A percentile compares a stretch with the other conserved stretches of the same genome.
Conservation (phyloP, 371 early-diverging fungal genomes). For the Mortierella sp. region DNA sequence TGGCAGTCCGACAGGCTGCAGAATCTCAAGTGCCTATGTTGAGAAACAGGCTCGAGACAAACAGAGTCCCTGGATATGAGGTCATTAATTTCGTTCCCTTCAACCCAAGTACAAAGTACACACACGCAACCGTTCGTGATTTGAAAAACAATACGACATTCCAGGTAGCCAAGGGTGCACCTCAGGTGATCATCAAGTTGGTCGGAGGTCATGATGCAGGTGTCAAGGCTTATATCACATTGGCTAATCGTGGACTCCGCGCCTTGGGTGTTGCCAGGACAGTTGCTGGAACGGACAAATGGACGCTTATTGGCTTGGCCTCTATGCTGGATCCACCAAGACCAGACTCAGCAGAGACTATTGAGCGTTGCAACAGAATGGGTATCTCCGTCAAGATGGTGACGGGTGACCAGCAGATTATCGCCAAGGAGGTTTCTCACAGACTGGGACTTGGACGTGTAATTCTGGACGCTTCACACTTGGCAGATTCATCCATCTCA, state of each 20-base stretch:
- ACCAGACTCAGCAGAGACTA: constrained; percentile 78
- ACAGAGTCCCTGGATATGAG: constrained; percentile 84
- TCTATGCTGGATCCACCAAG: constrained; percentile 93
- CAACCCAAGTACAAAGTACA: constrained; percentile 88
- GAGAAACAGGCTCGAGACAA: constrained; percentile 64
- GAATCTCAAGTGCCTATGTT: constrained; percentile 73
- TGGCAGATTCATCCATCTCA: constrained; percentile 65
- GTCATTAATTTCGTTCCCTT: constrained; percentile 86
- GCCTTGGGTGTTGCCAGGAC: constrained; percentile 92
- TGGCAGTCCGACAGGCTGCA: constrained; percentile 85
- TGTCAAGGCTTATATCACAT: constrained; percentile 70
- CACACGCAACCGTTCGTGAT: constrained; percentile 84
- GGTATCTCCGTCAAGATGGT: constrained; percentile 87
- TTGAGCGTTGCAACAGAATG: constrained; percentile 71
- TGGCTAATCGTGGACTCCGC: constrained; percentile 88
- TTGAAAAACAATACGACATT: constrained; percentile 74
- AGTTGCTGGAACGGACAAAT: constrained; percentile 72
- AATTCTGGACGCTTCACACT: constrained; percentile 74
- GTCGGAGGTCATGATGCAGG: constrained; percentile 84
- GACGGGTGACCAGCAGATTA: constrained; percentile 85
- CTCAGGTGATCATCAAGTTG: constrained; percentile 87
- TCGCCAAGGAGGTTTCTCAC: constrained; percentile 85
- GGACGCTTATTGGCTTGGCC: constrained; percentile 72
- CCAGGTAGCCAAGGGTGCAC: constrained; percentile 91
- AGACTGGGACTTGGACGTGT: constrained; percentile 77